These are phyloP conservation scores for Euptelea pleiosperma DNA, from an alignment of 164 flowering plant genomes.

Conservation along the genomic window DNA sequence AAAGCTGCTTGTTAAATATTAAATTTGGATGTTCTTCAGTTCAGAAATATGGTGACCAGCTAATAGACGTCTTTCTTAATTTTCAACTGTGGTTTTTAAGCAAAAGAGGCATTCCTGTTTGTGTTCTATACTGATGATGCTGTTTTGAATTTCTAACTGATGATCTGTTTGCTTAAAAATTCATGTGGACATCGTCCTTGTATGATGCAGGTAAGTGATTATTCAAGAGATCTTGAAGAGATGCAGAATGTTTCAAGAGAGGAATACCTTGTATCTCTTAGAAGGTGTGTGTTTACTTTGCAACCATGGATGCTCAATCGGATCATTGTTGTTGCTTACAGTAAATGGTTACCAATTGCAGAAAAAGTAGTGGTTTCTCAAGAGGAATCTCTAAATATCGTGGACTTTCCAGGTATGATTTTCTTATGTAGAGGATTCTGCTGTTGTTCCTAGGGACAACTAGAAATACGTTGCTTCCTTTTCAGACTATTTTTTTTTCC, in stretches of 20 bases:
- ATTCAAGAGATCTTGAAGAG: conserved; percentile 94
- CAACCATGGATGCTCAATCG: not conserved
- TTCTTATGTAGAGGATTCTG: not conserved
- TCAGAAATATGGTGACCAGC: conserved; percentile 1
- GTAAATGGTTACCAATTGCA: conserved; percentile 34
- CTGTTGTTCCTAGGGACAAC: no score
- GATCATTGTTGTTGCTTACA: conserved; percentile 17
- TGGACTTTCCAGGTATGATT: conserved; percentile 72
- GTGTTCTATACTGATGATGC: not conserved
- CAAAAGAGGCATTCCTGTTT: not conserved
- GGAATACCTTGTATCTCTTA: conserved; percentile 92
- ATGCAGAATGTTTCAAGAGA: conserved; percentile 95
- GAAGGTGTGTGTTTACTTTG: conserved; percentile 51
- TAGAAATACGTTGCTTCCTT: no score
- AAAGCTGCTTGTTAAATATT: no score
- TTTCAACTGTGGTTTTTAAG: not conserved
- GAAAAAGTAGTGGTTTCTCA: conserved; percentile 97
- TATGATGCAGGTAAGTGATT: conserved; percentile 80
- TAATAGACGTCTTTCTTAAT: not conserved
- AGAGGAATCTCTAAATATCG: conserved; percentile 91
- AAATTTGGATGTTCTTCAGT: no score
- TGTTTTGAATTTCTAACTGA: conserved; percentile 4
- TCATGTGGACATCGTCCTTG: not conserved
- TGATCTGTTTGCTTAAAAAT: not conserved
- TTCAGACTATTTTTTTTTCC: no score